Percentiles rank a stretch among this genome's conserved stretches.
These are phyloP conservation scores for Lyophyllum decastes DNA, from an alignment of 768 basidiomycete species.

Conservation along the genomic window DNA sequence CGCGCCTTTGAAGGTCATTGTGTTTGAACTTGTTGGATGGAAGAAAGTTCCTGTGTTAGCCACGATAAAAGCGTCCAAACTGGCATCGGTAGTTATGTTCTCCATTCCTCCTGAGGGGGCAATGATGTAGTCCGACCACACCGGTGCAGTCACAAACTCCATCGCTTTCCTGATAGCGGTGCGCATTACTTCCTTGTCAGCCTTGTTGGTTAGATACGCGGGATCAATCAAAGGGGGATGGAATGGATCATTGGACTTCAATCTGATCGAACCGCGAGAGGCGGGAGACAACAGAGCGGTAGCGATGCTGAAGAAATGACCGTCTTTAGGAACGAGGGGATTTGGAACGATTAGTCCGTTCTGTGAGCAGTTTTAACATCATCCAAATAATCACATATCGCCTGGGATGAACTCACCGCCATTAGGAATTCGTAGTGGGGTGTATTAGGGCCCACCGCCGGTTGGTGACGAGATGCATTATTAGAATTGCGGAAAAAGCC, in stretches of 20 bases:
- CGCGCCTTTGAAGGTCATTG: constrained; percentile 28
- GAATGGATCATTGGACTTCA: constrained; percentile 14
- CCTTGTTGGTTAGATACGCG: constrained; percentile 3
- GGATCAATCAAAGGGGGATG: constrained; percentile 15
- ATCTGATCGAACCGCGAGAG: constrained; percentile 28
- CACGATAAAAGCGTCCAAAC: constrained; percentile 26
- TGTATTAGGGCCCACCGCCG: constrained; percentile 27
- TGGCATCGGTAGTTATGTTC: constrained; percentile 22
- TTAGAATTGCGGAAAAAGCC: constrained; percentile 29
- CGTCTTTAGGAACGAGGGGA: constrained; percentile 14
- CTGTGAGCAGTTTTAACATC: neutral
- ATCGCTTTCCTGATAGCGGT: constrained; percentile 10
- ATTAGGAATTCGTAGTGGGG: constrained; percentile 32
- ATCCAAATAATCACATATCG: too few relatives aligned
- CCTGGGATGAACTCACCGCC: constrained; percentile 17
- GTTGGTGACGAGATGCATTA: constrained; percentile 22
- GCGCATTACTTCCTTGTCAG: constrained; percentile 11
- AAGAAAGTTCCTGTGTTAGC: constrained; percentile 21
- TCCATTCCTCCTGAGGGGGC: constrained; percentile 7
- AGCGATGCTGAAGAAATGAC: constrained; percentile 20
- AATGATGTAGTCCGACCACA: constrained; percentile 8
- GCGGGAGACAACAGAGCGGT: constrained; percentile 24
- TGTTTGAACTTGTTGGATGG: constrained; percentile 32
- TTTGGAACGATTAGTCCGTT: constrained; percentile 16
- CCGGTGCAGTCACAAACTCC: constrained; percentile 13